A percentile compares a stretch with the other conserved stretches of the same genome.
Evolutionary conservation across 306 rosid genomes (phyloP).

Genomic region (Vachellia collinsii): DNA sequence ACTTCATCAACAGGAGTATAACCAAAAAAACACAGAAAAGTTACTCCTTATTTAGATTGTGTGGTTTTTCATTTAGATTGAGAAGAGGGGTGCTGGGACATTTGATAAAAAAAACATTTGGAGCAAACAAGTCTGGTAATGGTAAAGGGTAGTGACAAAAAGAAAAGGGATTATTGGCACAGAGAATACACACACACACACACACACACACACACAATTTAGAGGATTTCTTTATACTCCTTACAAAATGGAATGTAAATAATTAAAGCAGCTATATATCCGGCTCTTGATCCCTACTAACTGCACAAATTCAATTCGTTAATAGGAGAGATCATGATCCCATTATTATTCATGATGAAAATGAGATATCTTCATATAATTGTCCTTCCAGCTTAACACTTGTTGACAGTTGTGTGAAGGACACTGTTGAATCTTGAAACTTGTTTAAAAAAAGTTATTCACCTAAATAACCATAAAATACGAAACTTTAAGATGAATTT

Average conservation of each 20-base stretch:
- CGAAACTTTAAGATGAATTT: no score
- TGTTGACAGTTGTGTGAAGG: no score
- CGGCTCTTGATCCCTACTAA: conserved; percentile 55
- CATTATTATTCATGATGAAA: conserved; percentile 19
- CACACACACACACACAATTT: background rate
- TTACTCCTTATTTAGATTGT: background rate
- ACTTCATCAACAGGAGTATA: no score
- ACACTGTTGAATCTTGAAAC: no score
- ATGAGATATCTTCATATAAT: background rate
- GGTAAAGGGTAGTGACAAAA: background rate
- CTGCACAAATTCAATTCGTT: conserved; percentile 48
- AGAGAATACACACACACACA: background rate
- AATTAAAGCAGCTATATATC: conserved; percentile 41
- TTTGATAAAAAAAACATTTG: background rate
- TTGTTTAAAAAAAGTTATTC: background rate
- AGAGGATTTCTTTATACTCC: background rate
- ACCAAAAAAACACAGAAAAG: no score
- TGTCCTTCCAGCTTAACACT: conserved; percentile 18
- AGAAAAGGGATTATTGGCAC: background rate
- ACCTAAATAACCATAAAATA: background rate
- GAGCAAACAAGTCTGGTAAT: background rate
- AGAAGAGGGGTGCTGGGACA: background rate
- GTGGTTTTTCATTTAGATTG: background rate
- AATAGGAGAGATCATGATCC: conserved; percentile 36
- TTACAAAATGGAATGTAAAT: conserved; percentile 31